Conservation (phyloP, 2,329 filamentous ascomycete genomes). For the Botrytis elliptica region DNA sequence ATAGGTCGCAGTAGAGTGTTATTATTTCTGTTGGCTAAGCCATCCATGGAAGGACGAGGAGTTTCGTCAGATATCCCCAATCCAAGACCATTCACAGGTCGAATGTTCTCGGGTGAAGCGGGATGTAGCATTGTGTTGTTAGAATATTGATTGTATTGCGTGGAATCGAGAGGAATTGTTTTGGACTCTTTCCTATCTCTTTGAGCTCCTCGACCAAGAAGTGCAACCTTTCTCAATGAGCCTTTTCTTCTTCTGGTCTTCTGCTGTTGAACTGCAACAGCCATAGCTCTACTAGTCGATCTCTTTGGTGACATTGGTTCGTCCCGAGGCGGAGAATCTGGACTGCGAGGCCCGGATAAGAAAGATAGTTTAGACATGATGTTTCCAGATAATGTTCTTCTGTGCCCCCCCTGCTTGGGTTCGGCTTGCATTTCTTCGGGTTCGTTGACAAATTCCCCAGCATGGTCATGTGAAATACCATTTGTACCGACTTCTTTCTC, state of each 20-base stretch:
- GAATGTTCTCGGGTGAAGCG: slow-evolving; percentile 33
- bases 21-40: slow-evolving; percentile 42
- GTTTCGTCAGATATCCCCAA: slow-evolving; percentile 50
- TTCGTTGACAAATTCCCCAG: slow-evolving; percentile 6
- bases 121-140: slow-evolving; percentile 28
- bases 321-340: slow-evolving; percentile 38
- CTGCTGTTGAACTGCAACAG: slow-evolving; percentile 44
- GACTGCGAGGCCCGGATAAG: slow-evolving; percentile 43
- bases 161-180: slow-evolving; percentile 37
- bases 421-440: slow-evolving; percentile 19
- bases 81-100: slow-evolving; percentile 40
- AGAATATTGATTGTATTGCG: slow-evolving; percentile 28
- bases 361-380: slow-evolving; percentile 71
- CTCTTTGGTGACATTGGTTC: slow-evolving; percentile 37
- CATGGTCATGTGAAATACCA: background rate
- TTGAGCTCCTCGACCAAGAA: slow-evolving; percentile 72
- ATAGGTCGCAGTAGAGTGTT: slow-evolving; percentile 34
- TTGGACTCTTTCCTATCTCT: slow-evolving; percentile 57
- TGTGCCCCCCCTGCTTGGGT: slow-evolving; percentile 45
- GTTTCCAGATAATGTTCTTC: slow-evolving; percentile 47
- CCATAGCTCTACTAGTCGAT: slow-evolving; percentile 36
- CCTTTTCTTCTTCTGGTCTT: slow-evolving; percentile 71
- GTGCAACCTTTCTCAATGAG: slow-evolving; percentile 81
- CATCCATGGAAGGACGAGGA: slow-evolving; percentile 49
- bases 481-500: background rate